phyloP scores from a whole-genome alignment of 2,329 filamentous ascomycete genomes.

The Calonectria pteridis region DNA sequence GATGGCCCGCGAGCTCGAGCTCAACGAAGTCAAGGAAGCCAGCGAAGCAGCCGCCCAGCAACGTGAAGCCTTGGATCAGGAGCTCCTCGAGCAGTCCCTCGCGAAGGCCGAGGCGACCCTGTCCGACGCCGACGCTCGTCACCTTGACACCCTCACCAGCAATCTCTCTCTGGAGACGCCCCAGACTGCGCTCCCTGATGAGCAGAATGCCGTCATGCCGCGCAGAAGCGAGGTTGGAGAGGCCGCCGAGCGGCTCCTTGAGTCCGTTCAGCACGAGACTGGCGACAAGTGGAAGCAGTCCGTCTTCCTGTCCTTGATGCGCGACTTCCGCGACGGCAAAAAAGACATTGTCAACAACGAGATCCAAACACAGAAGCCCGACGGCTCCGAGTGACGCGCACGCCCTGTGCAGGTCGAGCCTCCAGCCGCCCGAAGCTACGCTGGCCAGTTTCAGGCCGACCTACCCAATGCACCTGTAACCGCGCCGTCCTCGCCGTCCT shows the following conservation, averaged over 20 bases:
- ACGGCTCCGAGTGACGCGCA: slow-evolving; percentile 35
- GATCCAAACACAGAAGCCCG: slow-evolving; percentile 47
- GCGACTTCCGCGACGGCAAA: slow-evolving; percentile 58
- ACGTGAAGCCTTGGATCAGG: background rate
- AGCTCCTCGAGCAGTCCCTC: too few species aligned
- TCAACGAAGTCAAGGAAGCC: slow-evolving; percentile 47
- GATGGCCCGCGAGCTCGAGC: slow-evolving; percentile 56
- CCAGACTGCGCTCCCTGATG: slow-evolving; percentile 30
- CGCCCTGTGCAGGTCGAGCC: background rate
- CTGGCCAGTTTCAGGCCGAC: background rate
- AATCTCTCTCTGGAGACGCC: slow-evolving; percentile 38
- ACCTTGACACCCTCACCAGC: slow-evolving; percentile 24
- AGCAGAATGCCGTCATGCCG: slow-evolving; percentile 34
- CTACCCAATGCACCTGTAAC: slow-evolving; percentile 2
- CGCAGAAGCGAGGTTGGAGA: slow-evolving; percentile 55
- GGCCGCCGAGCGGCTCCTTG: slow-evolving; percentile 57
- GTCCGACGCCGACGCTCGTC: slow-evolving; percentile 6
- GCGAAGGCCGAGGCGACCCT: too few species aligned
- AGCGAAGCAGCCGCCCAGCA: slow-evolving; percentile 29
- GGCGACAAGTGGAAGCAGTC: slow-evolving; percentile 63
- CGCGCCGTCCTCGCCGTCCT: background rate
- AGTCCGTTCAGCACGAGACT: slow-evolving; percentile 58
- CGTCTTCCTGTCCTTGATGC: slow-evolving; percentile 59
- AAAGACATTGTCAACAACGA: slow-evolving; percentile 59
- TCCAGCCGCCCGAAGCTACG: background rate